Conservation (phyloP, 2,329 filamentous ascomycete species). For the Leptographium procerum region DNA sequence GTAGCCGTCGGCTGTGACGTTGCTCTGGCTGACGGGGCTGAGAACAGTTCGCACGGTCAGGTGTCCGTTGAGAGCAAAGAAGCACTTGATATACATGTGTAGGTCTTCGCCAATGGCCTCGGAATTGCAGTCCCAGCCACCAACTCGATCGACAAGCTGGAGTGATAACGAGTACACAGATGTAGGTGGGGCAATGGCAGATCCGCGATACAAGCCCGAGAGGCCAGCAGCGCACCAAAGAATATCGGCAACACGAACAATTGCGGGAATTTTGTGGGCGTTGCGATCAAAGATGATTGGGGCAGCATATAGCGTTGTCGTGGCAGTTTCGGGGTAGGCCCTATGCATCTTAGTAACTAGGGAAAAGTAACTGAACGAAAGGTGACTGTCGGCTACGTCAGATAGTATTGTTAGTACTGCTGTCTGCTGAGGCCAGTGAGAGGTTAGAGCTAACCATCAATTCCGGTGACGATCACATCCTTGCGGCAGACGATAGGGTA, state of each 20-base stretch:
- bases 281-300: conserved; percentile 68
- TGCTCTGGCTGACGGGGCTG: conserved; percentile 62
- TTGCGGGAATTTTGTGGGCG: conserved; percentile 52
- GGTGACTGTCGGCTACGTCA: conserved; percentile 54
- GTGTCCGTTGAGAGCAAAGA: conserved; percentile 62
- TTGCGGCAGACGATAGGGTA: conserved; percentile 42
- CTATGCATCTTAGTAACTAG: conserved; percentile 53
- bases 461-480: conserved; percentile 58
- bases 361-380: conserved; percentile 56
- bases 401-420: conserved; percentile 10
- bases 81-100: conserved; percentile 71
- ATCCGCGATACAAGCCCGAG: conserved; percentile 54
- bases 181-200: conserved; percentile 56
- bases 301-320: conserved; percentile 54
- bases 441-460: conserved; percentile 48
- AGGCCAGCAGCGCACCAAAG: conserved; percentile 62
- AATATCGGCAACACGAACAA: conserved; percentile 61
- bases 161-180: conserved; percentile 64
- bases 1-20: conserved; percentile 49
- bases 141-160: conserved; percentile 53
- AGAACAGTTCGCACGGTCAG: conserved; percentile 52
- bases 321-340: conserved; percentile 44
- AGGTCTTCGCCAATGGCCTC: conserved; percentile 66
- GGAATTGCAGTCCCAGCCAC: conserved; percentile 59
- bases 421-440: not conserved